These are phyloP conservation scores for Trichoderma sp. DNA, from an alignment of 2,329 filamentous ascomycete genomes.

Conservation along the genomic window DNA sequence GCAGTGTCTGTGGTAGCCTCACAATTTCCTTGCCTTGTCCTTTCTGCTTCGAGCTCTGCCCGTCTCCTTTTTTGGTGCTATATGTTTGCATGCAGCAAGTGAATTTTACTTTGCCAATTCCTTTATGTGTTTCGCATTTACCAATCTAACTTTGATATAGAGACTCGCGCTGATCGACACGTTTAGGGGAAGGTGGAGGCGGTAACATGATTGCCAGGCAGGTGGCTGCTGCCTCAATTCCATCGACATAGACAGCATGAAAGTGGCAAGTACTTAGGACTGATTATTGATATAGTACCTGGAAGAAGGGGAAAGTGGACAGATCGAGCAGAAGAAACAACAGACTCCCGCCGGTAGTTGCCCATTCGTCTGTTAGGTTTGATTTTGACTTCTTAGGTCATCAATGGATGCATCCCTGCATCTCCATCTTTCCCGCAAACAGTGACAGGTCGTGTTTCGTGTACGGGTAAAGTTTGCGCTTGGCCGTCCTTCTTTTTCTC, in stretches of 20 bases:
- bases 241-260: background rate
- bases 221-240: background rate
- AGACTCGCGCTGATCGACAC: background rate
- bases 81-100: background rate
- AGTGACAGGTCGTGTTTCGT: background rate
- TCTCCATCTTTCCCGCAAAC: background rate
- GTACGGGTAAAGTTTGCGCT: background rate
- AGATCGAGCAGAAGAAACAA: background rate
- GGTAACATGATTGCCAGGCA: background rate
- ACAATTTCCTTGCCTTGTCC: background rate
- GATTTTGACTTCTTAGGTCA: background rate
- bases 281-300: background rate
- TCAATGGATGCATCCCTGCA: background rate
- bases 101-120: background rate
- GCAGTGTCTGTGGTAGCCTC: too few relatives aligned
- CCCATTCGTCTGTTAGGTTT: background rate
- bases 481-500: background rate
- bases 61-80: background rate
- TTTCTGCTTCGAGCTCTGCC: background rate
- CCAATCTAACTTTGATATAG: background rate
- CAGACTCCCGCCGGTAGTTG: constrained; percentile 6
- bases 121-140: constrained; percentile 1
- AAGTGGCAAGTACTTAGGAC: background rate
- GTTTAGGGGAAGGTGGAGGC: background rate
- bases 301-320: background rate